Evolutionary conservation across 176 grass and related monocot species (phyloP).

Genomic region (Oryza meridionalis): DNA sequence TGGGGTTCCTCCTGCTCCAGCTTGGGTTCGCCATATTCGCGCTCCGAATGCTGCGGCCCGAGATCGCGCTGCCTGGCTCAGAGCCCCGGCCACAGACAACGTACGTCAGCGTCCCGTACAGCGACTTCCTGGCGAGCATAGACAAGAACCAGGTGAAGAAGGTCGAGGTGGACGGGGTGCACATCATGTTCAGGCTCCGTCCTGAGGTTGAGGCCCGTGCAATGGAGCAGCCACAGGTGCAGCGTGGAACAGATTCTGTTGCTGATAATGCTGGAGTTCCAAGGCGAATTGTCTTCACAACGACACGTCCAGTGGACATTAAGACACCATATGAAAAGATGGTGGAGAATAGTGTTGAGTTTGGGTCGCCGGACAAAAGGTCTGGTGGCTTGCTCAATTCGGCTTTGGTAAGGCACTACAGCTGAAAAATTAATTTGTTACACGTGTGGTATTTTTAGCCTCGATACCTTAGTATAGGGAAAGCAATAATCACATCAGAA

Average conservation of each 20-base stretch:
- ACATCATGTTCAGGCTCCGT: slow-evolving; percentile 85
- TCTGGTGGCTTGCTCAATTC: slow-evolving; percentile 90
- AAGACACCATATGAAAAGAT: slow-evolving; percentile 99
- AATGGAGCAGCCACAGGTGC: slow-evolving; percentile 28
- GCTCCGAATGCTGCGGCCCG: slow-evolving; percentile 78
- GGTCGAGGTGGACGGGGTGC: slow-evolving; percentile 96
- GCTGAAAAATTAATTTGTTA: background rate
- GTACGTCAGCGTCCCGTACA: slow-evolving; percentile 76
- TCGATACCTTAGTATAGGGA: background rate
- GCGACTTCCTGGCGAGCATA: slow-evolving; percentile 90
- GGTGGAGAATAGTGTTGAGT: slow-evolving; percentile 93
- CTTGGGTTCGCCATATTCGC: slow-evolving; percentile 87
- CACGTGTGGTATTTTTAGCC: background rate
- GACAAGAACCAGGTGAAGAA: slow-evolving; percentile 90
- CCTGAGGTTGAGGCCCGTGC: slow-evolving; percentile 47
- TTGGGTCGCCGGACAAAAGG: slow-evolving; percentile 90
- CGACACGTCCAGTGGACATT: slow-evolving; percentile 83
- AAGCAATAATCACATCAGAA: background rate
- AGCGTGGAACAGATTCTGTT: slow-evolving; percentile 50
- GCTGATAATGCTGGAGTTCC: slow-evolving; percentile 52
- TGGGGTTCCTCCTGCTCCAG: slow-evolving; percentile 89
- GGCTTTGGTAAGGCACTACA: slow-evolving; percentile 67
- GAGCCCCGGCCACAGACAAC: slow-evolving; percentile 74
- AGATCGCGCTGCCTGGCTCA: slow-evolving; percentile 67
- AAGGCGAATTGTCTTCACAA: slow-evolving; percentile 77